These are phyloP conservation scores for Lodderomyces metapsilosis DNA, from an alignment of 1,139 yeast genomes.

Conservation along the genomic window DNA sequence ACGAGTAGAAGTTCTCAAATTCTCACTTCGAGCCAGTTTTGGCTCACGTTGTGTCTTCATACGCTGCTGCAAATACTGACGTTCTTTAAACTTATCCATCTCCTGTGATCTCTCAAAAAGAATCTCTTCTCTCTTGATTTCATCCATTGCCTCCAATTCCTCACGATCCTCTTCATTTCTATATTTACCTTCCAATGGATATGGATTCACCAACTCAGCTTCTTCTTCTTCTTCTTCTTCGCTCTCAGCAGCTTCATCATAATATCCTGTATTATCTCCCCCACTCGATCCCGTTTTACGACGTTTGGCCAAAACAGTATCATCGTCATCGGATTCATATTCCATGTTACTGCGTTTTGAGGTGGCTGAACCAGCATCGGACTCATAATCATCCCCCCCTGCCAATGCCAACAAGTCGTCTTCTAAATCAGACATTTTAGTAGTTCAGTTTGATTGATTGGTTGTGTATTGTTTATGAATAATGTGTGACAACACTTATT, in stretches of 20 bases:
- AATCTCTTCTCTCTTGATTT: conserved; percentile 86
- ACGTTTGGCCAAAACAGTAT: conserved; percentile 18
- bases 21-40: conserved; percentile 16
- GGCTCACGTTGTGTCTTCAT: conserved; percentile 57
- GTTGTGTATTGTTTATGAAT: not conserved
- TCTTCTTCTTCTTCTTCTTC: conserved; percentile 24
- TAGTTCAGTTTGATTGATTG: not conserved
- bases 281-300: conserved; percentile 17
- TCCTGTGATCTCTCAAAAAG: conserved; percentile 91
- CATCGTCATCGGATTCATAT: conserved; percentile 29
- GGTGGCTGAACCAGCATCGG: conserved; percentile 20
- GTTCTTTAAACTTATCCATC: conserved; percentile 82
- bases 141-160: conserved; percentile 71
- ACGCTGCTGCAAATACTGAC: conserved; percentile 78
- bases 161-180: conserved; percentile 78
- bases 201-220: conserved; percentile 60
- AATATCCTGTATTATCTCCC: conserved; percentile 18
- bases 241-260: conserved; percentile 15
- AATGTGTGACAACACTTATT: too few species aligned
- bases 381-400: conserved; percentile 53
- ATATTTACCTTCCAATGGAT: conserved; percentile 91
- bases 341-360: conserved; percentile 21
- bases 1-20: conserved; percentile 17
- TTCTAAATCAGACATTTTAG: conserved; percentile 60
- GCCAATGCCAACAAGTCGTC: conserved; percentile 92